phyloP scores from a whole-genome alignment of 768 basidiomycete genomes.

The Peribolospora baueri region DNA sequence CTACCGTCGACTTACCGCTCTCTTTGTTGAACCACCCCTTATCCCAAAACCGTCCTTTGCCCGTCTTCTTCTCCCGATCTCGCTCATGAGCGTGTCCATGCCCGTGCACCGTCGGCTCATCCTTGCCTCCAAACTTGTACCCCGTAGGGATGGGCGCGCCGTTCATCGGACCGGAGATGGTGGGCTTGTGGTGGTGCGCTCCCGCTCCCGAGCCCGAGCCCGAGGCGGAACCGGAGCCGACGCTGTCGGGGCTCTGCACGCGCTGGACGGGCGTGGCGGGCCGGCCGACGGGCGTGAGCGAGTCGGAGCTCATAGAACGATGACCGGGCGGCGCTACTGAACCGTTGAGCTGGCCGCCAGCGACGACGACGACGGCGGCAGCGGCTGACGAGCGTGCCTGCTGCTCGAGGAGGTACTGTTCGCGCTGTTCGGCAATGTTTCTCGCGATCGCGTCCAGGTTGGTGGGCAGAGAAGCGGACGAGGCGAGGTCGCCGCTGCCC shows the following conservation, averaged over 20 bases:
- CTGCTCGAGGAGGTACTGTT: no score
- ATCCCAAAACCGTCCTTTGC: slow-evolving; percentile 80
- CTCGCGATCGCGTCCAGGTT: slow-evolving; percentile 20
- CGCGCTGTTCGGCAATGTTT: no score
- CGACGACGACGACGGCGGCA: no score
- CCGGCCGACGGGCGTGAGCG: slow-evolving; percentile 1
- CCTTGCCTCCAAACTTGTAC: slow-evolving; percentile 72
- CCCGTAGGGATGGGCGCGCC: slow-evolving; percentile 66
- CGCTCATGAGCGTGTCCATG: no score
- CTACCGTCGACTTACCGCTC: no score
- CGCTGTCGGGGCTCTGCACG: slow-evolving; percentile 4
- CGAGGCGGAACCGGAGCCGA: slow-evolving; percentile 2
- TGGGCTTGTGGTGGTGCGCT: slow-evolving; percentile 15
- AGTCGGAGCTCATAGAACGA: neutral
- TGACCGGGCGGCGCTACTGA: neutral
- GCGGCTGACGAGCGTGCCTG: neutral
- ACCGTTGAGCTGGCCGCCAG: neutral
- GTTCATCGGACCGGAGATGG: slow-evolving; percentile 71
- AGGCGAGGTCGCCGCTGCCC: slow-evolving; percentile 19
- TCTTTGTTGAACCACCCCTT: slow-evolving; percentile 13
- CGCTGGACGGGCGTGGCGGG: neutral
- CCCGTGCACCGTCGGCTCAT: slow-evolving; percentile 16
- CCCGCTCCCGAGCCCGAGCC: neutral
- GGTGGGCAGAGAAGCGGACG: slow-evolving; percentile 37
- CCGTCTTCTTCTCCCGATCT: slow-evolving; percentile 69